phyloP scores from a whole-genome alignment of 768 basidiomycete genomes.

The Symmetrospora coprosmae region DNA sequence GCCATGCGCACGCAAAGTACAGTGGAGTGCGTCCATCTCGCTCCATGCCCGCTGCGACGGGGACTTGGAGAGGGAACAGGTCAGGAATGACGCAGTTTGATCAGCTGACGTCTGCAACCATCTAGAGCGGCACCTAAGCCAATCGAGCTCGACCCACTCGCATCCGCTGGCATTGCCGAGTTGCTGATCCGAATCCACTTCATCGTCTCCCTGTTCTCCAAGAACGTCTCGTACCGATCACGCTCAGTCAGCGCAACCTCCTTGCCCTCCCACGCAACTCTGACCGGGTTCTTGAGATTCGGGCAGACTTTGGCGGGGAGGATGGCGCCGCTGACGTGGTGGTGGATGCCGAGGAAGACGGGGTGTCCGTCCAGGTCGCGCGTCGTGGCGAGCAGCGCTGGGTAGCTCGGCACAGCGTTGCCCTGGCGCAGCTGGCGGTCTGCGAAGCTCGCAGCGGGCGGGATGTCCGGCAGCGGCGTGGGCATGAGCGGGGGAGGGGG shows the following conservation, averaged over 20 bases:
- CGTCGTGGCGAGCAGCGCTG: not conserved
- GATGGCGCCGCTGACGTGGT: slow-evolving; percentile 9
- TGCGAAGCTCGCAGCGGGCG: not conserved
- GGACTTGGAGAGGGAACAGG: no score
- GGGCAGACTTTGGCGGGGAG: slow-evolving; percentile 11
- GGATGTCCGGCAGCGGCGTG: not conserved
- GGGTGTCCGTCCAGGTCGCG: slow-evolving; percentile 7
- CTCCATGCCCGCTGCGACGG: slow-evolving; percentile 11
- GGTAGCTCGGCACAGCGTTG: not conserved
- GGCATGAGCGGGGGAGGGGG: not conserved
- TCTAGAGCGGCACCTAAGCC: no score
- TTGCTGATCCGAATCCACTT: slow-evolving; percentile 13
- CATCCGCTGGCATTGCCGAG: not conserved
- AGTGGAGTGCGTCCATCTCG: slow-evolving; percentile 21
- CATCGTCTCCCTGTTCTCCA: slow-evolving; percentile 4
- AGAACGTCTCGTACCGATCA: slow-evolving; percentile 18
- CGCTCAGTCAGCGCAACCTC: slow-evolving; percentile 1
- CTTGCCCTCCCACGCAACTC: slow-evolving; percentile 6
- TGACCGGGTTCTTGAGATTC: slow-evolving; percentile 13
- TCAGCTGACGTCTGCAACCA: no score
- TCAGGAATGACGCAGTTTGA: no score
- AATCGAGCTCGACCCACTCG: slow-evolving; percentile 7
- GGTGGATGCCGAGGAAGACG: slow-evolving; percentile 5
- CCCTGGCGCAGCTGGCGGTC: slow-evolving; percentile 9
- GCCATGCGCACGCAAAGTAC: slow-evolving; percentile 6